These are phyloP conservation scores for Eucalyptus shirleyi DNA, from an alignment of 345 rosid species.

Conservation along the genomic window DNA sequence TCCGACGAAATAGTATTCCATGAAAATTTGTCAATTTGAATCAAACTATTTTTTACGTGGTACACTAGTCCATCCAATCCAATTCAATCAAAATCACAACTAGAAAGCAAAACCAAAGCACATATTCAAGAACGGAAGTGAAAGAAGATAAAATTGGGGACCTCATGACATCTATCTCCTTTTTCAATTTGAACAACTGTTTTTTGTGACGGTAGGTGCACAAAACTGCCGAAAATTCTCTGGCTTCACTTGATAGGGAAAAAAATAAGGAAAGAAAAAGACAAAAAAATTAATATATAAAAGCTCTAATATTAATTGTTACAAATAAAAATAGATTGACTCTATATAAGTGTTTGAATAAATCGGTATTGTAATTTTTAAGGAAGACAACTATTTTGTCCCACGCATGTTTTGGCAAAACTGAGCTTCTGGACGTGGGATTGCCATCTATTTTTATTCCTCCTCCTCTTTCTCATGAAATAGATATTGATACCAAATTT, in stretches of 20 bases:
- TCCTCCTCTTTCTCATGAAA: neutral
- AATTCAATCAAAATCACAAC: no score
- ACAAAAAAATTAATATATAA: neutral
- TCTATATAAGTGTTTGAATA: neutral
- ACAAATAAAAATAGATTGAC: neutral
- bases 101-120: neutral
- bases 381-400: neutral
- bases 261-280: neutral
- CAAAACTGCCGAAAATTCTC: neutral
- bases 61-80: no score
- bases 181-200: neutral
- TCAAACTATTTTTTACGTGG: no score
- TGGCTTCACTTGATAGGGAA: neutral
- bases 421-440: neutral
- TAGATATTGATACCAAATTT: neutral
- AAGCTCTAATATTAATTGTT: neutral
- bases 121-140: neutral
- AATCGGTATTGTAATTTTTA: neutral
- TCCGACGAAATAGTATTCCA: no score
- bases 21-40: no score
- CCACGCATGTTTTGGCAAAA: neutral
- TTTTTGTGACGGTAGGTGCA: neutral
- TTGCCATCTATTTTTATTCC: neutral
- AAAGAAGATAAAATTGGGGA: constrained; percentile 6
- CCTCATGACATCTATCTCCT: neutral